Evolutionary conservation across 306 rosid species (phyloP).

Genomic region (Gynostemma pentaphyllum): DNA sequence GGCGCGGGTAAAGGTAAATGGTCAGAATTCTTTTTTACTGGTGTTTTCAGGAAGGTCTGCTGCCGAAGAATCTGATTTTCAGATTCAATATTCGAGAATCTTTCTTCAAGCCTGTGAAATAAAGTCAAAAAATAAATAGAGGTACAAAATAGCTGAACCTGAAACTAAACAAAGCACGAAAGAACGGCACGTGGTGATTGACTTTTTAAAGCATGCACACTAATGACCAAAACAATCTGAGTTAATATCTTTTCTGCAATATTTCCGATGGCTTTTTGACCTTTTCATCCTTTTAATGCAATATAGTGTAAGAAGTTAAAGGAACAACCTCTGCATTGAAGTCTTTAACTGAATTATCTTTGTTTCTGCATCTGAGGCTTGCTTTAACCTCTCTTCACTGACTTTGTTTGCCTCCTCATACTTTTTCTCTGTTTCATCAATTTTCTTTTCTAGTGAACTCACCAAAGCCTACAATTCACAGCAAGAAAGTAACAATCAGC

Average conservation of each 20-base stretch:
- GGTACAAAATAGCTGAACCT: conserved; percentile 14
- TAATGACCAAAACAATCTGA: not conserved
- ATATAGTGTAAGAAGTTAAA: conserved; percentile 16
- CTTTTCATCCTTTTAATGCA: too few species aligned
- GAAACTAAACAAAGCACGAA: not conserved
- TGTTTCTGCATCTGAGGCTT: conserved; percentile 89
- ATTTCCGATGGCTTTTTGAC: too few species aligned
- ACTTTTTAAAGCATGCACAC: not conserved
- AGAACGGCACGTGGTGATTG: not conserved
- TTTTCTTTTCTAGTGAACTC: conserved; percentile 76
- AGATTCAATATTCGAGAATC: conserved; percentile 63
- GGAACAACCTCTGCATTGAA: conserved; percentile 75
- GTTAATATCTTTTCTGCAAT: not conserved
- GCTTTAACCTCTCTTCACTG: conserved; percentile 93
- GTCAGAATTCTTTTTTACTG: conserved; percentile 50
- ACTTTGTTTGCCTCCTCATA: conserved; percentile 74
- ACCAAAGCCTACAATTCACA: conserved; percentile 59
- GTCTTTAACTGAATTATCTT: conserved; percentile 88
- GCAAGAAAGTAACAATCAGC: conserved; percentile 26
- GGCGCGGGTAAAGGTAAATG: conserved; percentile 46
- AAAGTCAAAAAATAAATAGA: conserved; percentile 16
- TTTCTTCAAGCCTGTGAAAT: conserved; percentile 82
- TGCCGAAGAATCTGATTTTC: conserved; percentile 85
- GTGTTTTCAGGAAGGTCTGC: conserved; percentile 43
- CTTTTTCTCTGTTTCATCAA: conserved; percentile 84